A percentile compares a stretch with the other conserved stretches of the same genome.
These are phyloP conservation scores for Pythium aquatile DNA, from an alignment of 352 stramenopile species.

Conservation along the genomic window DNA sequence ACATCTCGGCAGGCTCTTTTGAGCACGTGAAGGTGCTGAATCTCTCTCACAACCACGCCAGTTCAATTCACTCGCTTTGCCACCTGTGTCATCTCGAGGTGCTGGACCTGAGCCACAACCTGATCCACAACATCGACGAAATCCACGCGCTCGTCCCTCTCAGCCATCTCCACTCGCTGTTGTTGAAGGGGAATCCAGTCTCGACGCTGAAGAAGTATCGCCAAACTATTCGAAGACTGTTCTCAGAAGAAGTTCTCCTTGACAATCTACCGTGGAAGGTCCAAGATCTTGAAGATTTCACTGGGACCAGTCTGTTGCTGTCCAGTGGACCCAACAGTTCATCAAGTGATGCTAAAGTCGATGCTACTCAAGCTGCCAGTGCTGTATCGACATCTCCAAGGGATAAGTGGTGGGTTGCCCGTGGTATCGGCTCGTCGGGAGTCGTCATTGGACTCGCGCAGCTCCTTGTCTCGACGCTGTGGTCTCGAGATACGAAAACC, in stretches of 20 bases:
- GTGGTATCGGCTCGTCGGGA: slow-evolving; percentile 2
- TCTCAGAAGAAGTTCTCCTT: slow-evolving; percentile 4
- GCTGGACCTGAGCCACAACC: slow-evolving; percentile 14
- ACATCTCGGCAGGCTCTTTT: not conserved
- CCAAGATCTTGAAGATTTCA: slow-evolving; percentile 8
- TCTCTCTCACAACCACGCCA: slow-evolving; percentile 16
- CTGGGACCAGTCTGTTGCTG: not conserved
- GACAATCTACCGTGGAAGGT: slow-evolving; percentile 7
- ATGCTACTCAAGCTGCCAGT: not conserved
- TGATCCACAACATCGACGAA: slow-evolving; percentile 4
- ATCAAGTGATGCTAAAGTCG: not conserved
- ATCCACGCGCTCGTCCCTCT: not conserved
- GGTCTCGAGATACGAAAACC: slow-evolving; percentile 6
- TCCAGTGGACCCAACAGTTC: not conserved
- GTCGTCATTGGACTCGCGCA: slow-evolving; percentile 17
- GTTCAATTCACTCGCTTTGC: not conserved
- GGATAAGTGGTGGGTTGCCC: not conserved
- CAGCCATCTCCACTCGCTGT: not conserved
- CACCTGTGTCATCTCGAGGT: not conserved
- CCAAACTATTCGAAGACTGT: not conserved
- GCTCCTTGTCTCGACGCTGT: slow-evolving; percentile 5
- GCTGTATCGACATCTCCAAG: not conserved
- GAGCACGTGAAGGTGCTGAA: slow-evolving; percentile 17
- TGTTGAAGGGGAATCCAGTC: slow-evolving; percentile 13
- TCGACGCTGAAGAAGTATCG: slow-evolving; percentile 1